Conservation (phyloP, 495 filamentous ascomycete genomes). For the Xylaria flabelliformis region DNA sequence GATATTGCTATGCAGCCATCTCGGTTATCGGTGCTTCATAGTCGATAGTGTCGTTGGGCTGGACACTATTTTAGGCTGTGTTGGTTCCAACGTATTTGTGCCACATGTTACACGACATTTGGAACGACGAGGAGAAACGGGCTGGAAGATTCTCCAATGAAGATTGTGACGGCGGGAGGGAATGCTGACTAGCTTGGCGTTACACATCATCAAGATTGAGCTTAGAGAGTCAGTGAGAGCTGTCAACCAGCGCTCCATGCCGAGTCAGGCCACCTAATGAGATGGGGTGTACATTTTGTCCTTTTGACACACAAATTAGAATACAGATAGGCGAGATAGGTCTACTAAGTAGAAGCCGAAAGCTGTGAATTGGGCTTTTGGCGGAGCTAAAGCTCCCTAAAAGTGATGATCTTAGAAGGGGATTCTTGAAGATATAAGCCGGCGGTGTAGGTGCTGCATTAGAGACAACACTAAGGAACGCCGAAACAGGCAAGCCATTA, state of each 20-base stretch:
- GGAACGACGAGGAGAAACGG: conserved; percentile 5
- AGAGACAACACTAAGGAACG: not conserved
- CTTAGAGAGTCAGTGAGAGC: not conserved
- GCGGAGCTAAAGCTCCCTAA: conserved; percentile 4
- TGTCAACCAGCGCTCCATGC: not conserved
- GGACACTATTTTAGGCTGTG: conserved; percentile 25
- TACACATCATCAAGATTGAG: not conserved
- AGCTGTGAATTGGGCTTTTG: not conserved
- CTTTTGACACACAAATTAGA: not conserved
- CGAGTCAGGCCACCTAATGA: not conserved
- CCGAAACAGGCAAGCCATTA: conserved; percentile 21
- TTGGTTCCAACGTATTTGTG: conserved; percentile 6
- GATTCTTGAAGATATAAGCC: conserved; percentile 1
- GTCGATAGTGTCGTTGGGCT: not conserved
- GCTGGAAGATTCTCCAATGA: conserved; percentile 22
- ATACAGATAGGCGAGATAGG: not conserved
- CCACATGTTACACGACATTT: conserved; percentile 25
- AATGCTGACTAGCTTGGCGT: conserved; percentile 10
- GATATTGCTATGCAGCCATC: conserved; percentile 22
- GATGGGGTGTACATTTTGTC: not conserved
- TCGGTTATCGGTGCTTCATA: conserved; percentile 8
- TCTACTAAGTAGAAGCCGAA: not conserved
- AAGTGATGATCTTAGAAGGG: conserved; percentile 9
- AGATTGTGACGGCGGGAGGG: not conserved
- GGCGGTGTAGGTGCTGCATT: conserved; percentile 18